These are phyloP conservation scores for Ophiostoma australiae DNA, from an alignment of 2,329 filamentous ascomycete genomes.

Conservation along the genomic window DNA sequence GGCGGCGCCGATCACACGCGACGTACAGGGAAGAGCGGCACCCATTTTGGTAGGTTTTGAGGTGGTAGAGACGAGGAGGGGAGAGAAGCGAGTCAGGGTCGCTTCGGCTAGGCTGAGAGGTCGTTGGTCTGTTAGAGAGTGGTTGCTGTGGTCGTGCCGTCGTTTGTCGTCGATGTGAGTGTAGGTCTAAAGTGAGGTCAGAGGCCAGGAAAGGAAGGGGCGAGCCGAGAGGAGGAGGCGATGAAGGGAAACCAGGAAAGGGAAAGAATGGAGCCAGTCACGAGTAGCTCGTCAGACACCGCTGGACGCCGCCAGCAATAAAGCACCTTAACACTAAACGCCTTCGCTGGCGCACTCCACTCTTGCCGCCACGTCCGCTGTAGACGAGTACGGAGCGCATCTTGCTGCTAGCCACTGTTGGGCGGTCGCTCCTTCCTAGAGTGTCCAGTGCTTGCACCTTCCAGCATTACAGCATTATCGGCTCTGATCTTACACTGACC, in stretches of 20 bases:
- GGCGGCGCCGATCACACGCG: constrained; percentile 5
- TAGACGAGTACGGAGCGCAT: background rate
- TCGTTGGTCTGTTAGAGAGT: background rate
- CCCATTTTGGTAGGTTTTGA: constrained; percentile 23
- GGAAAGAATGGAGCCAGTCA: constrained; percentile 16
- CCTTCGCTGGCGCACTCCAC: constrained; percentile 16
- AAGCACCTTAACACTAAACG: background rate
- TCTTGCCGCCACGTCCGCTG: constrained; percentile 22
- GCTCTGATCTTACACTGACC: constrained; percentile 8
- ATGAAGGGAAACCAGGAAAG: constrained; percentile 2
- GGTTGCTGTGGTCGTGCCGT: background rate
- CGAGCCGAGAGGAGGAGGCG: background rate
- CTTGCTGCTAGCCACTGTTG: background rate
- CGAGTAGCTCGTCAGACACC: constrained; percentile 20
- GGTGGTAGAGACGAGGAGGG: background rate
- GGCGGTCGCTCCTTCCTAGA: background rate
- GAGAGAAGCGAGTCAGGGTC: background rate
- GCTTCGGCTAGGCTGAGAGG: background rate
- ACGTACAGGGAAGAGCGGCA: constrained; percentile 27
- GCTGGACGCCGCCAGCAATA: constrained; percentile 9
- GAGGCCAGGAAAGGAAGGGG: background rate
- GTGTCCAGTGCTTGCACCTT: background rate
- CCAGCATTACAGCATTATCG: background rate
- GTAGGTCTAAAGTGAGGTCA: background rate
- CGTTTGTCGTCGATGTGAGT: background rate